Conservation (phyloP, 208 protist species). For the Acanthamoeba lenticulata region DNA sequence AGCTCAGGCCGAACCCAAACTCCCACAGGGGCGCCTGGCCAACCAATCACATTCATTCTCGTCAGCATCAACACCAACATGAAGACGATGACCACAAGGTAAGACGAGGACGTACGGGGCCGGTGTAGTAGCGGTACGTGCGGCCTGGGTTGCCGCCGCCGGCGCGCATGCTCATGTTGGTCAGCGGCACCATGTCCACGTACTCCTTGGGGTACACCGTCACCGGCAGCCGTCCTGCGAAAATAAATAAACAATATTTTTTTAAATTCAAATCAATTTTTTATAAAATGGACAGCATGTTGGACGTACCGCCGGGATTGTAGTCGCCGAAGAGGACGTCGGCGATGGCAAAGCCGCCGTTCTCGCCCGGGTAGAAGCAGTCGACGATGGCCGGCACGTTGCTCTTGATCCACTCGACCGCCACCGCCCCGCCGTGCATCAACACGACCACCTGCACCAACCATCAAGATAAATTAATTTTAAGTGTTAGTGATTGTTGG, state of each 20-base stretch:
- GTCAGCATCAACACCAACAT: not conserved
- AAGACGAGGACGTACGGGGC: not conserved
- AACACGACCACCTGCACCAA: conserved; percentile 54
- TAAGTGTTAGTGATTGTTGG: too few relatives aligned
- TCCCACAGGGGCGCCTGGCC: conserved; percentile 6
- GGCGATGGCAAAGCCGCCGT: conserved; percentile 70
- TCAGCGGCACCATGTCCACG: conserved; percentile 57
- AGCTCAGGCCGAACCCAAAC: conserved; percentile 75
- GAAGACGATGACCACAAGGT: not conserved
- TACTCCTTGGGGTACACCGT: conserved; percentile 59
- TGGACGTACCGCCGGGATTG: conserved; percentile 28
- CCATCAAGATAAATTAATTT: too few relatives aligned
- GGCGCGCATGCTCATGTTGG: conserved; percentile 68
- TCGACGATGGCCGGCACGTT: conserved; percentile 63
- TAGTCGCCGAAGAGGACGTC: conserved; percentile 71
- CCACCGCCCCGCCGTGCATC: conserved; percentile 66
- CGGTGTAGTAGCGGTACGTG: conserved; percentile 77
- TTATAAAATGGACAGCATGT: too few relatives aligned
- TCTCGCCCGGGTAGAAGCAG: conserved; percentile 69
- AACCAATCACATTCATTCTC: not conserved
- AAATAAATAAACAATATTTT: too few relatives aligned
- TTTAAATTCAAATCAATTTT: too few relatives aligned
- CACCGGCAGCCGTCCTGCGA: conserved; percentile 57
- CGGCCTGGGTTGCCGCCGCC: conserved; percentile 42
- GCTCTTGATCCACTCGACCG: not conserved